phyloP scores from a whole-genome alignment of 2,329 filamentous ascomycete genomes.

The Hyphodiscus sp. region DNA sequence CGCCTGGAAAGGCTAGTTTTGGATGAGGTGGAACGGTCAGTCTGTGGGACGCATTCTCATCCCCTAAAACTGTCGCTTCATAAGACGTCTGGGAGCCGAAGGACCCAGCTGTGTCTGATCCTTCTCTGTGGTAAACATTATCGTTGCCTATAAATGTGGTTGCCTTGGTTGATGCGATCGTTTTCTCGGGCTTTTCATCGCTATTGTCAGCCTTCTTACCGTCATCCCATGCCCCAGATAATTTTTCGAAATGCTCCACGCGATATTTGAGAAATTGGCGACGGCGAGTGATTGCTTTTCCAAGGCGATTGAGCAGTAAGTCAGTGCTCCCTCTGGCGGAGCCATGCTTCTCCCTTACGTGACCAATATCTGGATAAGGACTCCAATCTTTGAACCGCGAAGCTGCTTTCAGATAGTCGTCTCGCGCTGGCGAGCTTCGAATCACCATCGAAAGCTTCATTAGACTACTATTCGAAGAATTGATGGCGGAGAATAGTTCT shows the following conservation, averaged over 20 bases:
- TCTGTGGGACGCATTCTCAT: not conserved
- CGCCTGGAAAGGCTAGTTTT: not conserved
- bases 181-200: not conserved
- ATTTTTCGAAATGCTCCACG: not conserved
- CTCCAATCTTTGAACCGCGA: not conserved
- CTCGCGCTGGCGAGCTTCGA: constrained; percentile 7
- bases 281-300: not conserved
- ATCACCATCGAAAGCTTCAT: constrained; percentile 14
- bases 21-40: not conserved
- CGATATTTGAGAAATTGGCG: not conserved
- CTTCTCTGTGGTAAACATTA: too few species aligned
- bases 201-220: not conserved
- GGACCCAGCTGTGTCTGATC: not conserved
- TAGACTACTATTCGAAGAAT: constrained; percentile 7
- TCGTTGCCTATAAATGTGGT: not conserved
- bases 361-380: not conserved
- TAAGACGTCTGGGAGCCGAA: not conserved
- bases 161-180: not conserved
- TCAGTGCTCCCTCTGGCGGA: not conserved
- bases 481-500: constrained; percentile 11
- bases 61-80: not conserved
- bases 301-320: not conserved
- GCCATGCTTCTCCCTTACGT: not conserved
- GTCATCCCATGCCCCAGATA: not conserved
- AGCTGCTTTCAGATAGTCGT: constrained; percentile 8